Percentiles rank a stretch among this genome's conserved stretches.
Evolutionary conservation across 1,284 basidiomycete species (phyloP).

Genomic region (Hypsizygus ulmarius): DNA sequence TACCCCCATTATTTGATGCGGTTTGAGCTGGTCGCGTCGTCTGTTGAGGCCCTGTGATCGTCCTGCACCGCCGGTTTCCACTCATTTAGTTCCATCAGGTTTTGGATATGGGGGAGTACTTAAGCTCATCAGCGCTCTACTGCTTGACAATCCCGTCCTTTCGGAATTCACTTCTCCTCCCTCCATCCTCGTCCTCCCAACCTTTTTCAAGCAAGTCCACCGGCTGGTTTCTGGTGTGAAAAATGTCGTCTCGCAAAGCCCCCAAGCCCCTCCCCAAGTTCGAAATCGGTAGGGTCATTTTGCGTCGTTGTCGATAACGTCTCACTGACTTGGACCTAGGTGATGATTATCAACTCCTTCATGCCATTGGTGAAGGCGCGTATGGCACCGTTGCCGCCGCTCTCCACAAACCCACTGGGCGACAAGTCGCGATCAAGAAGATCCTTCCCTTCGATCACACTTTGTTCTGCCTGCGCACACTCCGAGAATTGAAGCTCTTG

Average conservation of each 20-base stretch:
- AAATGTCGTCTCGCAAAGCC: slow-evolving; percentile 48
- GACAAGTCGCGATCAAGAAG: slow-evolving; percentile 79
- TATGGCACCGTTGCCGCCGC: slow-evolving; percentile 73
- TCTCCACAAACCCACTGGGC: slow-evolving; percentile 59
- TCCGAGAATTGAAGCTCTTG: slow-evolving; percentile 78
- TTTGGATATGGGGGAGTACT: slow-evolving; percentile 16
- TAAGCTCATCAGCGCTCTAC: slow-evolving; percentile 17
- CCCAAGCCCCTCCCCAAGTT: slow-evolving; percentile 62
- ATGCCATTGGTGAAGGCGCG: slow-evolving; percentile 76
- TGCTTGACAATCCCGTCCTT: slow-evolving; percentile 26
- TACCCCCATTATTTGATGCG: slow-evolving; percentile 16
- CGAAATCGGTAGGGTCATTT: slow-evolving; percentile 50
- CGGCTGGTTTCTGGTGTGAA: slow-evolving; percentile 42
- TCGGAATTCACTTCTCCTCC: slow-evolving; percentile 27
- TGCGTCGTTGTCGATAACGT: slow-evolving; percentile 8
- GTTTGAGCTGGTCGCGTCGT: slow-evolving; percentile 7
- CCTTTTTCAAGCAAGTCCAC: slow-evolving; percentile 26
- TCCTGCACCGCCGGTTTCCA: slow-evolving; percentile 17
- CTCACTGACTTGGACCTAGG: slow-evolving; percentile 39
- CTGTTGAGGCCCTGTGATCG: slow-evolving; percentile 12
- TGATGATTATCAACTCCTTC: slow-evolving; percentile 72
- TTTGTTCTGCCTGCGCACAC: slow-evolving; percentile 74
- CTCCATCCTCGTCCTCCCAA: slow-evolving; percentile 9
- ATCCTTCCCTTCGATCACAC: slow-evolving; percentile 84
- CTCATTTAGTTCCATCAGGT: slow-evolving; percentile 12